Base-by-base conservation (phyloP, 225 moss, liverwort and hornwort species). In the Sphagnum tenellum region DNA sequence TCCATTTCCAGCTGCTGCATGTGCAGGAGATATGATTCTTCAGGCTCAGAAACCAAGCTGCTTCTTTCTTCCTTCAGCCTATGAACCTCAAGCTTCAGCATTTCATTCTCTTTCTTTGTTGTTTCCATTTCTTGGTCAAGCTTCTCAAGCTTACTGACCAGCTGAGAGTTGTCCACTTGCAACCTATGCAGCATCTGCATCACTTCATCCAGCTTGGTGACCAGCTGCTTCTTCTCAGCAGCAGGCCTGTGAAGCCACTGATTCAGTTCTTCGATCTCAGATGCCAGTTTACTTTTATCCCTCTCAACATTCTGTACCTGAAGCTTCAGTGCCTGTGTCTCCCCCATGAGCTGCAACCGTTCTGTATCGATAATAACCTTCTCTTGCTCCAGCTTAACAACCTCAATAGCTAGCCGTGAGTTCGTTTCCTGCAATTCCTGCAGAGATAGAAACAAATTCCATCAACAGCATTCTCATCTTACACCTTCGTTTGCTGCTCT, bases 241-340 rank as follows among this genome's bases (percentile, higher is more conserved):
- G 76, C 74, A 45, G 80, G 80, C 59, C 73, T 70, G 62, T 71
- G 76, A 62, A 81, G 76, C 80, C 80, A 81, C 61, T 74, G 80
- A n/a, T 77, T 81, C 49, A 81, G 71, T 59, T 81, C 80, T 46
- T 81, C 80, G 47, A 81, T 81, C 48, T 81, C 80, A 44, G 8
- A 73, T 12, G 66, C 73, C 76, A 81, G 67, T 65, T 76, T 76
- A 46, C 47, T 65, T 45, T 74, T 77, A 49, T 81, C 80, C 5
- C 55, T 52, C 52, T 81, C 76, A 50, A 81, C 59, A 63, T 47
- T 55, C 58, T 74, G 59, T 57, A 81, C 73, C 58, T 65, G 70
- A 66, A 63, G 64, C 58, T 68, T 65, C 54, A 80, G 57, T 13
- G 62, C 61, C 54, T 71, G 73, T 52, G 12, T 63, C 76, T 76